Evolutionary conservation across 2,329 filamentous ascomycete genomes (phyloP).

Genomic region (Cordyceps javanica): DNA sequence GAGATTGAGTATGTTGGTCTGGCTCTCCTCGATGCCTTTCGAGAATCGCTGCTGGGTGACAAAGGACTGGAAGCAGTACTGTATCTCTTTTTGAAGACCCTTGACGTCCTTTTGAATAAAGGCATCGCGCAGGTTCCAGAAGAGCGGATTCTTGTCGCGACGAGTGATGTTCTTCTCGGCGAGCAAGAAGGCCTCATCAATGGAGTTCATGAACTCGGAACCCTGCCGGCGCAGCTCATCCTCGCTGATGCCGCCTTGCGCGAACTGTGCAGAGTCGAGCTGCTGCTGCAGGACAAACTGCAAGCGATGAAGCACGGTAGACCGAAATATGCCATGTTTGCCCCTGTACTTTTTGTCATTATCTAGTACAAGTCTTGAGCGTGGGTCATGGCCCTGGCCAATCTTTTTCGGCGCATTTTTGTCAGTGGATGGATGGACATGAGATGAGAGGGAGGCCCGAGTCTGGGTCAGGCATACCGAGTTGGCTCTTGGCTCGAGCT

Average conservation of each 20-base stretch:
- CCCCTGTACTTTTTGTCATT: constrained; percentile 20
- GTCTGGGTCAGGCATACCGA: constrained; percentile 25
- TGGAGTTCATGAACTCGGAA: constrained; percentile 37
- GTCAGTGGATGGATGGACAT: not conserved
- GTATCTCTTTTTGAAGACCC: constrained; percentile 53
- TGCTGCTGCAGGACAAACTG: constrained; percentile 26
- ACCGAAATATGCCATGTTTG: constrained; percentile 27
- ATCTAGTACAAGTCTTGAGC: constrained; percentile 25
- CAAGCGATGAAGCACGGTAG: constrained; percentile 31
- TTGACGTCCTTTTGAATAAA: constrained; percentile 48
- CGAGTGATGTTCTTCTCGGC: constrained; percentile 34
- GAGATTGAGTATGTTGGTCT: constrained; percentile 68
- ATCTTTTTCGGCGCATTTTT: constrained; percentile 19
- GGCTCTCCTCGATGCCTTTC: constrained; percentile 48
- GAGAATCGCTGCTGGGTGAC: constrained; percentile 53
- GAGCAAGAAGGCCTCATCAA: constrained; percentile 38
- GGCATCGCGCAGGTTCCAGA: constrained; percentile 52
- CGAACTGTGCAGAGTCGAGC: constrained; percentile 18
- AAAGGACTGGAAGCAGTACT: constrained; percentile 63
- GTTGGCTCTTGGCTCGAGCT: constrained; percentile 11
- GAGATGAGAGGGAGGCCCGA: constrained; percentile 7
- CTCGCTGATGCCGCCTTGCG: constrained; percentile 25
- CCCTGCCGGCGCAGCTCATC: constrained; percentile 40
- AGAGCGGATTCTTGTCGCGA: constrained; percentile 45
- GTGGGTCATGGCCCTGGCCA: constrained; percentile 29